phyloP scores from a whole-genome alignment of 2,329 filamentous ascomycete genomes.

The Alternaria sp. region DNA sequence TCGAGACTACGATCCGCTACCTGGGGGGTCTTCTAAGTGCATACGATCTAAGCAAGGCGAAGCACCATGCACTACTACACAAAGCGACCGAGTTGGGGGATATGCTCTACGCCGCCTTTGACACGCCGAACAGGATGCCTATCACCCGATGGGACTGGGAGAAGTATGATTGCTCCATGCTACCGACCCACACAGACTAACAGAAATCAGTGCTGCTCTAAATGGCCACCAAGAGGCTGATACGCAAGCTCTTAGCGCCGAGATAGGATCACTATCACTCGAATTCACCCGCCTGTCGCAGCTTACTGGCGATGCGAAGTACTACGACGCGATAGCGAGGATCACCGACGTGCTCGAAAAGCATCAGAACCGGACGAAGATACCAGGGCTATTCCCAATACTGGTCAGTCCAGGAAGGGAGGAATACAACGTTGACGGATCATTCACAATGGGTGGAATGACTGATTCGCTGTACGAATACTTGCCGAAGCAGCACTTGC shows the following conservation, averaged over 20 bases:
- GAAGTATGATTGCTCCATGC: slow-evolving; percentile 26
- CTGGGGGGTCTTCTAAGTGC: slow-evolving; percentile 48
- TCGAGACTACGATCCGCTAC: slow-evolving; percentile 51
- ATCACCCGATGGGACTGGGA: slow-evolving; percentile 50
- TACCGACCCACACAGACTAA: slow-evolving; percentile 19
- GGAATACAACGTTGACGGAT: slow-evolving; percentile 34
- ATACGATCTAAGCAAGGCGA: slow-evolving; percentile 43
- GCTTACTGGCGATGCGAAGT: slow-evolving; percentile 46
- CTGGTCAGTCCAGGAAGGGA: slow-evolving; percentile 40
- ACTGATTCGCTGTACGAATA: slow-evolving; percentile 66
- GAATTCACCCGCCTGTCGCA: slow-evolving; percentile 51
- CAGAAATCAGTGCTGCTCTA: slow-evolving; percentile 32
- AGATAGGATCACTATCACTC: slow-evolving; percentile 47
- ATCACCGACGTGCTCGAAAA: slow-evolving; percentile 43
- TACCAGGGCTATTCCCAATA: slow-evolving; percentile 48
- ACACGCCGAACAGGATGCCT: slow-evolving; percentile 52
- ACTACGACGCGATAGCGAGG: slow-evolving; percentile 48
- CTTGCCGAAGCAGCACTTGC: slow-evolving; percentile 69
- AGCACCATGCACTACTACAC: slow-evolving; percentile 45
- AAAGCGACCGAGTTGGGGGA: slow-evolving; percentile 52
- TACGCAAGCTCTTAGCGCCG: slow-evolving; percentile 41
- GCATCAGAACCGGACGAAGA: slow-evolving; percentile 43
- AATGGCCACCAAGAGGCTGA: slow-evolving; percentile 38
- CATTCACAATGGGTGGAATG: slow-evolving; percentile 62
- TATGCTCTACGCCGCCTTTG: slow-evolving; percentile 53